Evolutionary conservation across 805 yeast species (phyloP).

Genomic region (Blastobotrys attinorum): DNA sequence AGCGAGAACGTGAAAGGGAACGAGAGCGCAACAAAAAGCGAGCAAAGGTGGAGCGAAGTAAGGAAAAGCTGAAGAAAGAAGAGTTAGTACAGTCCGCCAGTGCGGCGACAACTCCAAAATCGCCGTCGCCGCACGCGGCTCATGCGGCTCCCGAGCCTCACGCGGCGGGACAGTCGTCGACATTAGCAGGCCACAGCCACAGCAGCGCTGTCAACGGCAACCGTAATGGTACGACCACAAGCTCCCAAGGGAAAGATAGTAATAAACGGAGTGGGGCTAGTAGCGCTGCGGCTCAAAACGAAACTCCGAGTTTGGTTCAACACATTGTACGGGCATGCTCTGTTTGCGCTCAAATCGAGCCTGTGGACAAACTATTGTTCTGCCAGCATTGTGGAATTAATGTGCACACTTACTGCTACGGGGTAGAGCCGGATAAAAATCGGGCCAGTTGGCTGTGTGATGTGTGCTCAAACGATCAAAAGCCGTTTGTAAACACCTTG

Average conservation of each 20-base stretch:
- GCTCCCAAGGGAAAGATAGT: too few species aligned
- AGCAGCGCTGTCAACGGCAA: too few species aligned
- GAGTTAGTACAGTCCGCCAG: constrained; percentile 12
- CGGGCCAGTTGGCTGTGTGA: constrained; percentile 66
- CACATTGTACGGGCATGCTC: constrained; percentile 38
- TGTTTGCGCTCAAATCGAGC: constrained; percentile 43
- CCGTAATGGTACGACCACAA: too few species aligned
- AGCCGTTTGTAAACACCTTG: constrained; percentile 48
- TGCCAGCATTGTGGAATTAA: constrained; percentile 62
- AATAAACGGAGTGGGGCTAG: too few species aligned
- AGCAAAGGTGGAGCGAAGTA: constrained; percentile 13
- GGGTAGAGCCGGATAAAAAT: constrained; percentile 29
- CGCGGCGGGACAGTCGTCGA: background rate
- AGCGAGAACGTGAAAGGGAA: constrained; percentile 22
- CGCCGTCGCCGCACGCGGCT: background rate
- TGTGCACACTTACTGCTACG: constrained; percentile 69
- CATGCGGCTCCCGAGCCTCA: background rate
- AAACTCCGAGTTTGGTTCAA: constrained; percentile 3
- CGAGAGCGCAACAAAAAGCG: constrained; percentile 11
- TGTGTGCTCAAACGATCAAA: constrained; percentile 60
- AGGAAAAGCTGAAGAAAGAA: constrained; percentile 13
- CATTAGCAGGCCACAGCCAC: background rate
- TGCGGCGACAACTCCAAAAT: background rate
- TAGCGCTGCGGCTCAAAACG: background rate
- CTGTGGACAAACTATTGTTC: constrained; percentile 35